These are phyloP conservation scores for Mentha longifolia DNA, from an alignment of 257 asterid species.

Conservation along the genomic window DNA sequence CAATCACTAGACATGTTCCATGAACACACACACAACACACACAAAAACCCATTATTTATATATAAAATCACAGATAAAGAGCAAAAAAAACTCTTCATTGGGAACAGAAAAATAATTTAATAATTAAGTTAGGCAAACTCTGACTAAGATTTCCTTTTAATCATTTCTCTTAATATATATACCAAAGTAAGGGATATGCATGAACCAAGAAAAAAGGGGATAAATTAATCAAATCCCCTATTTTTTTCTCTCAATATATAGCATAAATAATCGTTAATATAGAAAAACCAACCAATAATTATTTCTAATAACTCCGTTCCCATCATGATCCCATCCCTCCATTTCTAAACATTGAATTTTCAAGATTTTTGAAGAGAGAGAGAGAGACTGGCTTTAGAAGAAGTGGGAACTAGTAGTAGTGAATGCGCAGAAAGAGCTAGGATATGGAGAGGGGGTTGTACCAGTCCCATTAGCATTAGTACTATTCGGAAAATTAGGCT, in stretches of 20 bases:
- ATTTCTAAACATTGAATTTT: slow-evolving; percentile 11
- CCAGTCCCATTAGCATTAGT: slow-evolving; percentile 38
- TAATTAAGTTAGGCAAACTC: slow-evolving; percentile 38
- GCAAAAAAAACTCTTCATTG: slow-evolving; percentile 48
- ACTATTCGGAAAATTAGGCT: slow-evolving; percentile 33
- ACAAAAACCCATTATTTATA: not conserved
- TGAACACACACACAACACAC: slow-evolving; percentile 35
- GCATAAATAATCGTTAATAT: slow-evolving; percentile 22
- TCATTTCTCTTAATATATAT: not conserved
- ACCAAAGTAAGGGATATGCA: slow-evolving; percentile 25
- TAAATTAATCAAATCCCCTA: not conserved
- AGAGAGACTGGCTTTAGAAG: slow-evolving; percentile 32
- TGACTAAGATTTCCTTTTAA: slow-evolving; percentile 23
- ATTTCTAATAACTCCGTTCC: not conserved
- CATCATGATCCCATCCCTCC: not conserved
- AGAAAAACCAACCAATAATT: not conserved
- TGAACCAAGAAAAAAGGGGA: slow-evolving; percentile 24
- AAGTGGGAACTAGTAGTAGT: slow-evolving; percentile 50
- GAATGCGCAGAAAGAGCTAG: slow-evolving; percentile 45
- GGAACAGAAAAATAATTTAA: slow-evolving; percentile 31
- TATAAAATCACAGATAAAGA: slow-evolving; percentile 39
- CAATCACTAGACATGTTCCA: slow-evolving; percentile 35
- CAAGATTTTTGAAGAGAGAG: slow-evolving; percentile 39
- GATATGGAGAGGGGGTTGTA: slow-evolving; percentile 47
- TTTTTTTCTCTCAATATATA: slow-evolving; percentile 4